Evolutionary conservation across 345 rosid species (phyloP), one percentile per base, ranked within the genome.

Genomic region (Salix viminalis): DNA sequence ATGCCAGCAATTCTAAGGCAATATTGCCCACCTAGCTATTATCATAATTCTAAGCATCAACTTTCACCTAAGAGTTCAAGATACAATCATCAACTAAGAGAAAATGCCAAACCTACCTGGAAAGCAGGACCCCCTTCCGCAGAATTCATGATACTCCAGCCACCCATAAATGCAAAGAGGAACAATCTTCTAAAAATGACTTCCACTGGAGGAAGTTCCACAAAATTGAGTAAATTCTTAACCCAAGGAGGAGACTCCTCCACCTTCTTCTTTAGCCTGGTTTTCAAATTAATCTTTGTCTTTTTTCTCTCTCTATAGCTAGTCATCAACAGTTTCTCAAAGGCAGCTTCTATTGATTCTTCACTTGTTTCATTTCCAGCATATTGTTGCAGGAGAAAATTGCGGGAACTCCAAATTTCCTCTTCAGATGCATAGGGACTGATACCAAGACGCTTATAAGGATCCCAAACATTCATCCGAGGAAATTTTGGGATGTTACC

Each of bases 61-160:
- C 14, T 13, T 26, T 39, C 1, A 23, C 4, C 36, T 19, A 24
- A 21, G n/a, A 70, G 30, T 21, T 26, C 4, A 70, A 24, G 16
- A 34, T 2, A 18, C 37, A 12, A 56, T 23, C n/a, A 26, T 73
- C 39, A 82, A 46, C 21, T 64, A 69, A 42, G 50, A 73, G 48
- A 62, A 78, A 62, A 60, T 36, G n/a, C 8, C 69, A 68, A 83
- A 79, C 88, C 75, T 80, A 96, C 99, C 98, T 96, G 98, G 82
- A 96, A 96, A 15, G 98, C 99, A 79, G 99, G 99, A 77, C 99
- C 99, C 74, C 97, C 95, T 83, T 93, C 99, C 1, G 98, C 92
- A 65, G 98, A 91, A 85, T 92, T 96, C 91, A 91, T 88, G 82
- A 96, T 93, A 84, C 99, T 96, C 99, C 99, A 96, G 80, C 93